Percentiles rank a stretch among this genome's conserved stretches.
Evolutionary conservation across 805 yeast species (phyloP).

Genomic region (Cyberlindnera galapagoensis): DNA sequence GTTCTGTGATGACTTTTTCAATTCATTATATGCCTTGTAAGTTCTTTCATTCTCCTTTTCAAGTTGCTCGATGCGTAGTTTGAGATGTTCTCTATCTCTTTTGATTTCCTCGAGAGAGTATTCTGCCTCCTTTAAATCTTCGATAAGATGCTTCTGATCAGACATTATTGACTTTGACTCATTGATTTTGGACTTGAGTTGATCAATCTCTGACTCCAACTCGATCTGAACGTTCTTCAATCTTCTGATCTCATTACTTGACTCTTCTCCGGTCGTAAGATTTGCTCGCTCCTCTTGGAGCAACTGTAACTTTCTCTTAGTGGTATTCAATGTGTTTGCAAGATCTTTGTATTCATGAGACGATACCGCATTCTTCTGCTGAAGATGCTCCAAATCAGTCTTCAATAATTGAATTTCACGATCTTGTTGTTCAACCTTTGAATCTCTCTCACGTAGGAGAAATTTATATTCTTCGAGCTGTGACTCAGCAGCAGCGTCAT

Average conservation of each 20-base stretch:
- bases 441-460: conserved; percentile 11
- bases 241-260: conserved; percentile 7
- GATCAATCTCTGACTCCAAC: conserved; percentile 13
- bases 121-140: conserved; percentile 19
- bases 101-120: conserved; percentile 14
- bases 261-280: conserved; percentile 7
- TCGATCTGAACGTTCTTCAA: conserved; percentile 9
- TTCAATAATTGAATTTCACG: conserved; percentile 5
- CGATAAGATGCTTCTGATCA: conserved; percentile 18
- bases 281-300: conserved; percentile 9
- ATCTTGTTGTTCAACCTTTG: conserved; percentile 10
- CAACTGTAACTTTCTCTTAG: conserved; percentile 5
- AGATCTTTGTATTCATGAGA: conserved; percentile 3
- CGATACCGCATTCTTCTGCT: conserved; percentile 1
- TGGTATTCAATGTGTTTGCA: conserved; percentile 1
- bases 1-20: conserved; percentile 10
- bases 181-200: conserved; percentile 10
- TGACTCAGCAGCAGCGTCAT: conserved; percentile 9
- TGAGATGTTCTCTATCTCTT: conserved; percentile 10
- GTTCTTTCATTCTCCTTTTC: conserved; percentile 29
- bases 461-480: conserved; percentile 12
- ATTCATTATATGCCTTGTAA: conserved; percentile 18
- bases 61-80: conserved; percentile 20
- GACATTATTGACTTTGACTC: conserved; percentile 19
- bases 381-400: conserved; percentile 1